These are phyloP conservation scores for Peltaster fructicola DNA, from an alignment of 2,329 filamentous ascomycete genomes.

Conservation along the genomic window DNA sequence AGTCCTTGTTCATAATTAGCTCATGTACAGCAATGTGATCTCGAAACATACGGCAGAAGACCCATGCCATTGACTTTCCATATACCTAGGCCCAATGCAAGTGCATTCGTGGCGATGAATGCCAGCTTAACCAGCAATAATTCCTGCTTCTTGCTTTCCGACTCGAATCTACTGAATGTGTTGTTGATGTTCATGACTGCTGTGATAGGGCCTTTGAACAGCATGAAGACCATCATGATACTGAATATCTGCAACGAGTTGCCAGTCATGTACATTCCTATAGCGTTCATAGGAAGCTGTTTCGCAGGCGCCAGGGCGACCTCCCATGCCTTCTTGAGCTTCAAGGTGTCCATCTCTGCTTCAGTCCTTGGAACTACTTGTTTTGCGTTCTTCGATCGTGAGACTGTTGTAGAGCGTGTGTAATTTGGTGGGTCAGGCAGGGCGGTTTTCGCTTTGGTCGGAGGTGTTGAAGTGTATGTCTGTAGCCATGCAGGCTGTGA, in stretches of 20 bases:
- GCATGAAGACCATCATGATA: conserved; percentile 99
- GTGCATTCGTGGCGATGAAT: conserved; percentile 72
- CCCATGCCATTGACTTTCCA: conserved; percentile 99
- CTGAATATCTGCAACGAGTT: conserved; percentile 97
- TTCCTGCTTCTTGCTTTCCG: conserved; percentile 53
- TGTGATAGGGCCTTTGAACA: conserved; percentile 89
- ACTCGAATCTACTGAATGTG: conserved; percentile 84
- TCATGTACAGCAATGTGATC: conserved; percentile 1
- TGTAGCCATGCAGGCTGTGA: conserved; percentile 51
- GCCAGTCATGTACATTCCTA: conserved; percentile 99
- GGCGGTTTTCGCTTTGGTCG: conserved; percentile 47
- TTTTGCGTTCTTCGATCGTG: conserved; percentile 8
- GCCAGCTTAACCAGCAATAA: conserved; percentile 71
- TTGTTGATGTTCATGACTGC: conserved; percentile 68
- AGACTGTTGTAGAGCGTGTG: conserved; percentile 28
- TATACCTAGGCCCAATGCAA: conserved; percentile 68
- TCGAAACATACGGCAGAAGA: conserved; percentile 56
- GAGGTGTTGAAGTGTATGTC: conserved; percentile 55
- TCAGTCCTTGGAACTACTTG: conserved; percentile 37
- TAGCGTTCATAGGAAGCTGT: conserved; percentile 88
- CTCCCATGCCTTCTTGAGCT: conserved; percentile 98
- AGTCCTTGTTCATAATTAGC: conserved; percentile 39
- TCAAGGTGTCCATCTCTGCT: conserved; percentile 84
- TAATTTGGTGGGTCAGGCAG: conserved; percentile 81
- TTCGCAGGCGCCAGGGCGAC: conserved; percentile 86